A percentile compares a stretch with the other conserved stretches of the same genome.
phyloP scores from a whole-genome alignment of 208 protist genomes.

The Tritrichomonas musculus region DNA sequence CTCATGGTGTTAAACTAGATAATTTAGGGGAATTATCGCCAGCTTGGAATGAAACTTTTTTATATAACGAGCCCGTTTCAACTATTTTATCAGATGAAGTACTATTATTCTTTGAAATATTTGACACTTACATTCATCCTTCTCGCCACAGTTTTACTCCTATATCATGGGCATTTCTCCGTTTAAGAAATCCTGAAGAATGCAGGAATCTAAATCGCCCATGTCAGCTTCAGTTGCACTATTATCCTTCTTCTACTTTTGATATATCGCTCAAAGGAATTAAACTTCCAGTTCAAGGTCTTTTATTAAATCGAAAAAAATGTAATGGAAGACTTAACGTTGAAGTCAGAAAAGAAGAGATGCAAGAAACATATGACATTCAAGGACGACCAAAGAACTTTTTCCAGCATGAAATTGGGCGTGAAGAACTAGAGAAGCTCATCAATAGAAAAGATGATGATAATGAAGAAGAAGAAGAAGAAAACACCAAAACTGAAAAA shows the following conservation, averaged over 20 bases:
- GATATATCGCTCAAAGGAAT: background rate
- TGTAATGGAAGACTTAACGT: background rate
- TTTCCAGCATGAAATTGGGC: conserved; percentile 8
- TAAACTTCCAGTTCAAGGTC: background rate
- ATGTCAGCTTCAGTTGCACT: background rate
- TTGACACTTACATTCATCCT: background rate
- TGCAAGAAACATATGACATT: background rate
- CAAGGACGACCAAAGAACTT: background rate
- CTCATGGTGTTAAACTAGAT: background rate
- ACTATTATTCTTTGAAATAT: background rate
- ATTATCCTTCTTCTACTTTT: background rate
- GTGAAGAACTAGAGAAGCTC: background rate
- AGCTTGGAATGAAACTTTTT: conserved; percentile 2
- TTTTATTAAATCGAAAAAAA: background rate
- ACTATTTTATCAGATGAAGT: background rate
- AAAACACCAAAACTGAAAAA: background rate
- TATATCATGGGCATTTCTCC: background rate
- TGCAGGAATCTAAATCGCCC: background rate
- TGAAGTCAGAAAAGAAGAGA: background rate
- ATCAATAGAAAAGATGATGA: background rate
- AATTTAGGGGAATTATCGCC: background rate
- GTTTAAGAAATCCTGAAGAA: background rate
- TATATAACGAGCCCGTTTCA: background rate
- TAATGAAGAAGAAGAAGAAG: background rate
- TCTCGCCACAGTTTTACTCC: background rate